phyloP scores from a whole-genome alignment of 140 eudicot genomes.

The Erigeron philadelphicus region DNA sequence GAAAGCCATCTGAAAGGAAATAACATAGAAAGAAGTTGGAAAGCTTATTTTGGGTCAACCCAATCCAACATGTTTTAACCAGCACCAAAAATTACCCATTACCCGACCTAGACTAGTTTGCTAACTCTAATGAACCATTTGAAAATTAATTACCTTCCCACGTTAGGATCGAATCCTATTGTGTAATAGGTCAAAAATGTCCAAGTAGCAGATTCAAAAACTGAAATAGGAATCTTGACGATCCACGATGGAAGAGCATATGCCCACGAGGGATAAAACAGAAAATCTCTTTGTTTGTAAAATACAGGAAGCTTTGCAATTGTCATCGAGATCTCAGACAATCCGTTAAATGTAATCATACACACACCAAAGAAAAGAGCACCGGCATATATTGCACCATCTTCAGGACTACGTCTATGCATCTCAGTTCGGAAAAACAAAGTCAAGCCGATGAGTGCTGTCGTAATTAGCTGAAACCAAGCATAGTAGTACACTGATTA shows the following conservation, averaged over 20 bases:
- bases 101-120: neutral
- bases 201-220: constrained; percentile 63
- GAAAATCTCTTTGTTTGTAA: constrained; percentile 72
- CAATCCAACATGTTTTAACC: neutral
- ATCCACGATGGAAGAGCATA: constrained; percentile 76
- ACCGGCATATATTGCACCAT: constrained; percentile 51
- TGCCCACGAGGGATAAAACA: constrained; percentile 75
- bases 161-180: constrained; percentile 66
- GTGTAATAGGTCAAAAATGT: constrained; percentile 57
- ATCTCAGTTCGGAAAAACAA: constrained; percentile 66
- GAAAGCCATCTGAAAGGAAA: too few relatives aligned
- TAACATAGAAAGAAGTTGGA: too few relatives aligned
- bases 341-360: constrained; percentile 47
- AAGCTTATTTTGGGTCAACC: neutral
- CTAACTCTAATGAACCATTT: neutral
- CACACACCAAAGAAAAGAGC: constrained; percentile 47
- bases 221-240: constrained; percentile 54
- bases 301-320: constrained; percentile 79
- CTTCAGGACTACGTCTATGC: constrained; percentile 35
- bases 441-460: constrained; percentile 47
- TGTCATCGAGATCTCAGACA: constrained; percentile 68
- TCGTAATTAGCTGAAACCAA: constrained; percentile 35
- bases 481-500: too few relatives aligned
- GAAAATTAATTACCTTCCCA: constrained; percentile 39
- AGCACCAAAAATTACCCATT: neutral